Percentiles rank a stretch among this genome's conserved stretches.
Evolutionary conservation across 2,329 filamentous ascomycete species (phyloP).

Genomic region (Exophiala aquamarina): DNA sequence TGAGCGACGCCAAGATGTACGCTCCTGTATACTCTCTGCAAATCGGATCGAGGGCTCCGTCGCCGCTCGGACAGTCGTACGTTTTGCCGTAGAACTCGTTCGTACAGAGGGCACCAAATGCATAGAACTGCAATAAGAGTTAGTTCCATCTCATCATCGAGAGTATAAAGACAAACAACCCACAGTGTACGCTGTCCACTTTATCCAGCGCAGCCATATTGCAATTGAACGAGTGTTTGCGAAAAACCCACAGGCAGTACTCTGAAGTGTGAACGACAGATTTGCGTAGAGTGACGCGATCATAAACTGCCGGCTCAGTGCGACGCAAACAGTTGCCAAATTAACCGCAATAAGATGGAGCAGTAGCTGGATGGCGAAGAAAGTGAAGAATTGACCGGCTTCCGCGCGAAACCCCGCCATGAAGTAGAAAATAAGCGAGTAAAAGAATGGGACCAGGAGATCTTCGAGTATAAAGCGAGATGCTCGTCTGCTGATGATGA

Average conservation of each 20-base stretch:
- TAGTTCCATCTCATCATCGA: neutral
- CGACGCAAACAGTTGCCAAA: slow-evolving; percentile 68
- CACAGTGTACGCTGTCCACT: slow-evolving; percentile 44
- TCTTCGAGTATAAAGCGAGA: slow-evolving; percentile 71
- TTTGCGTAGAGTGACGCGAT: slow-evolving; percentile 72
- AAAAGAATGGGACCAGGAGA: slow-evolving; percentile 69
- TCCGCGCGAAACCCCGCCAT: slow-evolving; percentile 72
- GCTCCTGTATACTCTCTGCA: slow-evolving; percentile 69
- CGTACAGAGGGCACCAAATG: slow-evolving; percentile 67
- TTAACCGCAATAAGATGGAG: slow-evolving; percentile 73
- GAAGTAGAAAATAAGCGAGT: slow-evolving; percentile 72
- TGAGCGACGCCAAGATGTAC: slow-evolving; percentile 68
- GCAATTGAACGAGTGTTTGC: slow-evolving; percentile 72
- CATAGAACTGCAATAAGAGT: slow-evolving; percentile 48
- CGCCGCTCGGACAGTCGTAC: slow-evolving; percentile 68
- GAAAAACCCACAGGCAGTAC: slow-evolving; percentile 74
- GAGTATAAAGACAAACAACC: neutral
- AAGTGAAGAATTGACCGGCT: slow-evolving; percentile 66
- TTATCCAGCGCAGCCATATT: slow-evolving; percentile 76
- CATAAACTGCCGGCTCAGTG: slow-evolving; percentile 65
- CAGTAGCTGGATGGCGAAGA: slow-evolving; percentile 67
- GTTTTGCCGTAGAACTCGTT: slow-evolving; percentile 69
- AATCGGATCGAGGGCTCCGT: slow-evolving; percentile 61
- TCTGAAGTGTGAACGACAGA: slow-evolving; percentile 70
- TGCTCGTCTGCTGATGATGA: slow-evolving; percentile 67